Evolutionary conservation across 805 yeast species (phyloP), one percentile per base, ranked within the genome.

Genomic region (Myxozyma mucilagina): DNA sequence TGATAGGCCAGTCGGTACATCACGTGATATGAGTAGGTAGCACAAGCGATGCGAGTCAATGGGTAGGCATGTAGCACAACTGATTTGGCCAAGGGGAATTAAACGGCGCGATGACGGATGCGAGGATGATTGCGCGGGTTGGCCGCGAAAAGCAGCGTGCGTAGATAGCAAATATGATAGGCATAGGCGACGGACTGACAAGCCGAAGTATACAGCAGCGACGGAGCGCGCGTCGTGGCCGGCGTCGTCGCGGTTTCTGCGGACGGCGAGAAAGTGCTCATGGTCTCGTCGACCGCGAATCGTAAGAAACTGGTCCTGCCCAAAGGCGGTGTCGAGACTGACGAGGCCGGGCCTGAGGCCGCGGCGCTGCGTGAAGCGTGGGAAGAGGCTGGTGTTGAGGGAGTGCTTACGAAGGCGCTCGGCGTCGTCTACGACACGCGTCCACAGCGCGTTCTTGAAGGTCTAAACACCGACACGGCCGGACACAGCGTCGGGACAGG

Each of bases 381-480:
- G 99, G 99, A 94, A 73, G 99, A 94, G 75, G 94, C 96, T 0
- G 99, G 99, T 0, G 89, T 89, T 29, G 82, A 81, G 39, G 97
- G 97, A 7, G 75, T 72, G 16, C 79, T 91, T 3, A 69, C 78
- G 3, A 68, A 71, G 44, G 78, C 79, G 60, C 75, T 93, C 45
- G 96, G 93, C 0, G 77, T 82, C 0, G 86, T 89, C 31, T 82
- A 81, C 50, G 97, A 92, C 65, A 70, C 72, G 72, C 72, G 85
- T 59, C 81, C 83, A 3, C 79, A 81, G 14, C 78, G 80, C 67
- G 72, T 68, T 38, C 38, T 80, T 81, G 81, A 74, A 74, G 44
- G 69, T 62, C 3, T 65, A 20, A 10, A 32, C 8, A 10, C 18
- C 10, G 35, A 42, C 10, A 7, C 2, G 7, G 39, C 36, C 39